A percentile compares a stretch with the other conserved stretches of the same genome.
Evolutionary conservation across 768 basidiomycete genomes (phyloP).

Genomic region (Kwoniella newhampshirensis): DNA sequence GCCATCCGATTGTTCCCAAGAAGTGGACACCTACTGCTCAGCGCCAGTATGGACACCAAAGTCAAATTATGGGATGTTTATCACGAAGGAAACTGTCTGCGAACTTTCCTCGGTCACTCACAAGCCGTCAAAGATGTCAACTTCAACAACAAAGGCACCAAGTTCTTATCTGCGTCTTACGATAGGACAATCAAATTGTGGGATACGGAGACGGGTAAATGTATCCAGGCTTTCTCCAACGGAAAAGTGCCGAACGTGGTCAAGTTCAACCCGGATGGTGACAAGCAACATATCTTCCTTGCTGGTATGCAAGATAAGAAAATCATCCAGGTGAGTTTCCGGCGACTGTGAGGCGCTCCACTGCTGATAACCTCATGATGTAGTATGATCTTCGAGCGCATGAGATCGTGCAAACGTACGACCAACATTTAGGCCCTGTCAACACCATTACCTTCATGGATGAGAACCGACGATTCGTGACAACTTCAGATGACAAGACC

Average conservation of each 20-base stretch:
- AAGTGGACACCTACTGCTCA: constrained; percentile 87
- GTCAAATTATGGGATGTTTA: constrained; percentile 99
- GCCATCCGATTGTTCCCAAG: constrained; percentile 88
- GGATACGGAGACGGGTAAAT: constrained; percentile 98
- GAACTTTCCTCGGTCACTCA: constrained; percentile 94
- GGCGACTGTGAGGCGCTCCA: not conserved
- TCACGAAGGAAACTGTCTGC: constrained; percentile 89
- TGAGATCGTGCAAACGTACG: constrained; percentile 97
- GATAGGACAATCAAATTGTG: constrained; percentile 98
- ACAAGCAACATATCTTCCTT: constrained; percentile 92
- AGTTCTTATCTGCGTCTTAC: constrained; percentile 88
- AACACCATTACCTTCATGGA: constrained; percentile 99
- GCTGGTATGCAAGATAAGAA: constrained; percentile 99
- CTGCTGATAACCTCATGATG: not conserved
- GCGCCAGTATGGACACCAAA: constrained; percentile 96
- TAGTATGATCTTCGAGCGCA: constrained; percentile 94
- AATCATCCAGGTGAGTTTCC: constrained; percentile 78
- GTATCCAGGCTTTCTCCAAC: constrained; percentile 92
- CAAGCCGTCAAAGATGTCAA: constrained; percentile 95
- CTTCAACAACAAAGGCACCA: constrained; percentile 88
- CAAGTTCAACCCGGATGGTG: constrained; percentile 90
- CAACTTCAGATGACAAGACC: constrained; percentile 98
- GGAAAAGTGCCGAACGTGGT: constrained; percentile 97
- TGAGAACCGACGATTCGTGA: constrained; percentile 94
- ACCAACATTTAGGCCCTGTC: constrained; percentile 96